Percentiles rank a stretch among this genome's conserved stretches.
These are phyloP conservation scores for Dimocarpus longan DNA, from an alignment of 345 rosid species.

Conservation along the genomic window DNA sequence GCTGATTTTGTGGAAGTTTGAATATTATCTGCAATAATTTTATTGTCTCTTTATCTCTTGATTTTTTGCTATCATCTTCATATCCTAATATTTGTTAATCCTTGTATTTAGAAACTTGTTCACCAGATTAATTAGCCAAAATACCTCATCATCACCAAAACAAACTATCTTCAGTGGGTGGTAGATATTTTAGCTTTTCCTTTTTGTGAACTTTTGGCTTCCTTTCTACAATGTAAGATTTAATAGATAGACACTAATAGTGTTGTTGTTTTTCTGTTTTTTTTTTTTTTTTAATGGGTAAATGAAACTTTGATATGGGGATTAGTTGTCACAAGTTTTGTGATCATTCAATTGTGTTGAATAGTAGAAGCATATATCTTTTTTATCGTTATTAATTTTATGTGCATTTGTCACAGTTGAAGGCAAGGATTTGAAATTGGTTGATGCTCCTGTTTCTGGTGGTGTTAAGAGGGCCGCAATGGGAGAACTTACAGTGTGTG, in stretches of 20 bases:
- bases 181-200: not conserved
- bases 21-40: not conserved
- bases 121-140: not conserved
- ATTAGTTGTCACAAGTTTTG: not conserved
- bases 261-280: not conserved
- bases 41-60: not conserved
- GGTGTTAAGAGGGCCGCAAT: constrained; percentile 87
- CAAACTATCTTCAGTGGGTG: not conserved
- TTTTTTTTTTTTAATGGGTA: not conserved
- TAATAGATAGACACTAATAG: not conserved
- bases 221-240: not conserved
- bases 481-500: constrained; percentile 86
- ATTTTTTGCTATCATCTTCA: not conserved
- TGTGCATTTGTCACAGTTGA: constrained; percentile 47
- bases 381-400: constrained; percentile 12
- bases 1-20: not conserved
- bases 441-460: constrained; percentile 99
- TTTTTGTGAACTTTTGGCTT: not conserved
- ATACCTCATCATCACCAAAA: not conserved
- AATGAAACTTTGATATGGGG: not conserved
- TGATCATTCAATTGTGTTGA: not conserved
- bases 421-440: constrained; percentile 79
- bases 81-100: not conserved
- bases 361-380: not conserved
- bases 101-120: not conserved